phyloP scores from a whole-genome alignment of 768 basidiomycete species.

The Suillus hirtellus region DNA sequence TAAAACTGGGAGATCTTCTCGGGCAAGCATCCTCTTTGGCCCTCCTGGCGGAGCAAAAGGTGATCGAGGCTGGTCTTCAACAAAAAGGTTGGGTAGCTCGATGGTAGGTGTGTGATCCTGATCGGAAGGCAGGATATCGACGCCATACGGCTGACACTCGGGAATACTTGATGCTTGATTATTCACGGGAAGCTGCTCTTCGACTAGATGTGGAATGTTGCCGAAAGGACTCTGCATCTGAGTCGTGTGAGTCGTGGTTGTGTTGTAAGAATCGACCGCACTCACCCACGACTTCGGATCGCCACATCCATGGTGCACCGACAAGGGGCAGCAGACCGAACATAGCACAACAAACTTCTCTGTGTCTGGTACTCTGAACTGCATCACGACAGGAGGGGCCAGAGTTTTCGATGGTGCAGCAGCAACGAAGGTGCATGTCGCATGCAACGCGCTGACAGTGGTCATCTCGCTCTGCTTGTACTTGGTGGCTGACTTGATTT shows the following conservation, averaged over 20 bases:
- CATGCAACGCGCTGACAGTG: slow-evolving; percentile 25
- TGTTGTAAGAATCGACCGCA: not conserved
- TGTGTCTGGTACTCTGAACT: slow-evolving; percentile 20
- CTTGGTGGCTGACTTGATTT: not conserved
- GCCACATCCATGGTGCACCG: not conserved
- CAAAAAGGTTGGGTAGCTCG: not conserved
- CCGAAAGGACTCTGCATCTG: not conserved
- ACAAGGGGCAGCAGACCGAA: not conserved
- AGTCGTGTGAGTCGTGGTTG: not conserved
- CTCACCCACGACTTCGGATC: not conserved
- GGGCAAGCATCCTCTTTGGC: not conserved
- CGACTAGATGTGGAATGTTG: not conserved
- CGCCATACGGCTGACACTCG: not conserved
- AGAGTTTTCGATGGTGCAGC: slow-evolving; percentile 26
- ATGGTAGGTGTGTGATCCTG: not conserved
- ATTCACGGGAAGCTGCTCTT: slow-evolving; percentile 2
- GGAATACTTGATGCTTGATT: not conserved
- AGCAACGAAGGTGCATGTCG: slow-evolving; percentile 25
- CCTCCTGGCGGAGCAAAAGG: not conserved
- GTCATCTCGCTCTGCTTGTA: slow-evolving; percentile 12
- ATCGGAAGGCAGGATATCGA: not conserved
- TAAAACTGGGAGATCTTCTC: not conserved
- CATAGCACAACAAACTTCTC: slow-evolving; percentile 13
- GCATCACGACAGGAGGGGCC: slow-evolving; percentile 24
- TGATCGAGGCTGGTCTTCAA: not conserved